These are phyloP conservation scores for Parietaria judaica DNA, from an alignment of 306 rosid species.

Conservation along the genomic window DNA sequence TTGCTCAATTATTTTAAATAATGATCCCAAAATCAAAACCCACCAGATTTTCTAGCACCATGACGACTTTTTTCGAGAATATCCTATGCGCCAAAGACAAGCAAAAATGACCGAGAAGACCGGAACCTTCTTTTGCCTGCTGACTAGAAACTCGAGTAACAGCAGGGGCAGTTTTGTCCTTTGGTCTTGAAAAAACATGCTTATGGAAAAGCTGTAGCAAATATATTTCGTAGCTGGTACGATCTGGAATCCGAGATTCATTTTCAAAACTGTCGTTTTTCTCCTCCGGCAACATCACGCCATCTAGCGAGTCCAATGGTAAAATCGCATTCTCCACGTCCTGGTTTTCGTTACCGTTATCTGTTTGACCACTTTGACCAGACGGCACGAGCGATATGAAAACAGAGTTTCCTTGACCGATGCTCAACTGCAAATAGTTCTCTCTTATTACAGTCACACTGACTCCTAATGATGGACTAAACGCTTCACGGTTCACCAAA, in stretches of 20 bases:
- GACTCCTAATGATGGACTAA: slow-evolving; percentile 52
- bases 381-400: slow-evolving; percentile 62
- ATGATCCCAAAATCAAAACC: not conserved
- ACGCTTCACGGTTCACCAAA: slow-evolving; percentile 85
- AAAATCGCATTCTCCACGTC: slow-evolving; percentile 46
- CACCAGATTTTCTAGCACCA: slow-evolving; percentile 81
- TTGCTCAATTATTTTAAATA: too few relatives aligned
- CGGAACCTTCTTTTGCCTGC: slow-evolving; percentile 53
- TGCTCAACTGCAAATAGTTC: slow-evolving; percentile 72
- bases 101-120: slow-evolving; percentile 84
- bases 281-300: slow-evolving; percentile 45
- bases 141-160: slow-evolving; percentile 35
- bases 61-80: slow-evolving; percentile 72
- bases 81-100: slow-evolving; percentile 76
- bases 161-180: slow-evolving; percentile 38
- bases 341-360: slow-evolving; percentile 31
- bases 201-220: slow-evolving; percentile 78
- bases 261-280: slow-evolving; percentile 34
- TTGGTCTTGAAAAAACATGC: slow-evolving; percentile 58
- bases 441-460: slow-evolving; percentile 87
- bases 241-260: slow-evolving; percentile 40
- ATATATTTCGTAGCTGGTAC: slow-evolving; percentile 66
- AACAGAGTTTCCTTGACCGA: slow-evolving; percentile 65
- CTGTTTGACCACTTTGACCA: slow-evolving; percentile 39
- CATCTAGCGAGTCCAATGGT: slow-evolving; percentile 74